phyloP scores from a whole-genome alignment of 331 rosid species.

The Prunus yedoensis region DNA sequence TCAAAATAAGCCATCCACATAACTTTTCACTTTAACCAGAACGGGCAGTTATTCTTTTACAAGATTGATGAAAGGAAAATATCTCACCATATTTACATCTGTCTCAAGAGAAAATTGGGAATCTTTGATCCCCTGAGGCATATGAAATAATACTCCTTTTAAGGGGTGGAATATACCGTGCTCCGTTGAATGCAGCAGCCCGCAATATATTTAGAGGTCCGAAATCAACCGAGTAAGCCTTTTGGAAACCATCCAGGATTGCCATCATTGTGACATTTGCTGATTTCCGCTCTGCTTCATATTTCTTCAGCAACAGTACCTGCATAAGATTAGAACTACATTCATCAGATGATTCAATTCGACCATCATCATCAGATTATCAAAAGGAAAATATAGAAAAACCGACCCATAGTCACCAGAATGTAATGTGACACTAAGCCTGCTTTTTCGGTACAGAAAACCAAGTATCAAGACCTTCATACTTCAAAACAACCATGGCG shows the following conservation, averaged over 20 bases:
- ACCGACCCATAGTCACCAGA: neutral
- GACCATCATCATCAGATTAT: neutral
- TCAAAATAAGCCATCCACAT: neutral
- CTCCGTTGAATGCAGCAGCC: conserved; percentile 87
- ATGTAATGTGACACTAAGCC: neutral
- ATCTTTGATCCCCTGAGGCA: conserved; percentile 81
- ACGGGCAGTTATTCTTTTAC: neutral
- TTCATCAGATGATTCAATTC: neutral
- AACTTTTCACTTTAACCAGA: neutral
- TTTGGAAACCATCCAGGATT: conserved; percentile 79
- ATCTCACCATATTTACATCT: conserved; percentile 13
- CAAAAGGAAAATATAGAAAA: neutral
- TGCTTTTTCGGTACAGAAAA: neutral
- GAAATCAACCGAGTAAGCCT: conserved; percentile 83
- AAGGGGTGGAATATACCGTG: conserved; percentile 67
- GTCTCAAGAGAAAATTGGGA: conserved; percentile 64
- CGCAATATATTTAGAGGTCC: conserved; percentile 78
- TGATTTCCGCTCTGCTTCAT: conserved; percentile 72
- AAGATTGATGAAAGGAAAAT: neutral
- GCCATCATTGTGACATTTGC: conserved; percentile 85
- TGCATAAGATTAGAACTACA: conserved; percentile 27
- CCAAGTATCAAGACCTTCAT: neutral
- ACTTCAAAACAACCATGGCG: neutral
- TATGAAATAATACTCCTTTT: conserved; percentile 80
- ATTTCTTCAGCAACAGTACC: conserved; percentile 72